These are phyloP conservation scores for Trypanosoma melophagium DNA, from an alignment of 208 protist genomes.

Conservation along the genomic window DNA sequence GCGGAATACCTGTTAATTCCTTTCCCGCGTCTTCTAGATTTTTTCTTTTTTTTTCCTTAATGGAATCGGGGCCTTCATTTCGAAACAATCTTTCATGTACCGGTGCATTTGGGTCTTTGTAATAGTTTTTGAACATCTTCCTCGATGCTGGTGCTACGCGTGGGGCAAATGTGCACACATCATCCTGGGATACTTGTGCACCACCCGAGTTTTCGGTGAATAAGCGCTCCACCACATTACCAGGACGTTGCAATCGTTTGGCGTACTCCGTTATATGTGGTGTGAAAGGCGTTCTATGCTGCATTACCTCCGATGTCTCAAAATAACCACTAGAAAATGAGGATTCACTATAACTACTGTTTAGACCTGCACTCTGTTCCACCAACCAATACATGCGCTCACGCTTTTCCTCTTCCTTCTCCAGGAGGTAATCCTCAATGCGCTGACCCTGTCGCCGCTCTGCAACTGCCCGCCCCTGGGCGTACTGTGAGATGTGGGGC, in stretches of 20 bases:
- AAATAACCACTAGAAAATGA: constrained; percentile 2
- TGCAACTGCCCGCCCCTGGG: constrained; percentile 34
- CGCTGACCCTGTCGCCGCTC: constrained; percentile 27
- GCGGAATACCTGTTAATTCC: constrained; percentile 24
- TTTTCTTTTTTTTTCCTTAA: constrained; percentile 18
- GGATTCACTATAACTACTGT: constrained; percentile 14
- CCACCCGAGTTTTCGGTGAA: constrained; percentile 25
- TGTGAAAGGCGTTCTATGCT: constrained; percentile 9
- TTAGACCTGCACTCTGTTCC: constrained; percentile 29
- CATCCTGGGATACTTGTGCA: background rate
- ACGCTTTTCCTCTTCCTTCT: constrained; percentile 49
- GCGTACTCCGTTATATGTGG: constrained; percentile 52
- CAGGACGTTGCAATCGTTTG: constrained; percentile 29
- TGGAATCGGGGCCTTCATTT: constrained; percentile 36
- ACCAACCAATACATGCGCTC: constrained; percentile 50
- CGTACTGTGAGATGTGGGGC: constrained; percentile 61
- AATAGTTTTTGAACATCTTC: constrained; percentile 44
- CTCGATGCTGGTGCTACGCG: constrained; percentile 39
- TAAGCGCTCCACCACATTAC: constrained; percentile 63
- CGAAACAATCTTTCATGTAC: constrained; percentile 60
- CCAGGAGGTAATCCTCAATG: constrained; percentile 59
- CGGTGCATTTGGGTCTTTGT: constrained; percentile 31
- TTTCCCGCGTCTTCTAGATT: background rate
- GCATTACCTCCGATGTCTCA: too few species aligned
- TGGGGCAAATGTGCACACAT: constrained; percentile 61